phyloP scores from a whole-genome alignment of 2,329 filamentous ascomycete genomes.

The Calonectria naviculata region DNA sequence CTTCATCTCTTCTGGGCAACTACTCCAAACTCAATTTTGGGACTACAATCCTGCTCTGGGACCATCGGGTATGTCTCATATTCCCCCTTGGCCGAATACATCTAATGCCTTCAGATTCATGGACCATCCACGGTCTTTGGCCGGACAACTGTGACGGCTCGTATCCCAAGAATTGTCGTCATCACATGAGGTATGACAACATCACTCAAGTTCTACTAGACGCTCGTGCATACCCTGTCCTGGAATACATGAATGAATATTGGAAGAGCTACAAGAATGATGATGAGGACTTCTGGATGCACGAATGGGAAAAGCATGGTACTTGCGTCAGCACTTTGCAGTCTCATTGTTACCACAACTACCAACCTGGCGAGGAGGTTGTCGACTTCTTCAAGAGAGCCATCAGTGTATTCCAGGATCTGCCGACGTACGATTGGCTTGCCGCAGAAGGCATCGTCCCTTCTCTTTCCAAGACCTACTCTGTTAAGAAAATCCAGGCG shows the following conservation, averaged over 20 bases:
- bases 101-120: neutral
- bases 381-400: neutral
- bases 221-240: neutral
- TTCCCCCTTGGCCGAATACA: too few relatives aligned
- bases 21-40: neutral
- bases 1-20: neutral
- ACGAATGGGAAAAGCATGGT: neutral
- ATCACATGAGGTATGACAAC: neutral
- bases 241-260: neutral
- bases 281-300: neutral
- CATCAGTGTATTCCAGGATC: neutral
- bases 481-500: neutral
- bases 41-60: neutral
- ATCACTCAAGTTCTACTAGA: neutral
- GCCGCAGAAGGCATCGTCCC: neutral
- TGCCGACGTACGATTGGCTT: neutral
- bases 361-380: neutral
- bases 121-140: neutral
- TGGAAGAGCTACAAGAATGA: neutral
- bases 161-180: neutral
- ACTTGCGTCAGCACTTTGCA: neutral
- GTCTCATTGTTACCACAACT: neutral
- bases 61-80: neutral
- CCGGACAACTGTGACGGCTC: neutral
- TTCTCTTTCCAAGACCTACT: neutral